phyloP scores from a whole-genome alignment of 2,329 filamentous ascomycete genomes.

The Colletotrichum australisinense region DNA sequence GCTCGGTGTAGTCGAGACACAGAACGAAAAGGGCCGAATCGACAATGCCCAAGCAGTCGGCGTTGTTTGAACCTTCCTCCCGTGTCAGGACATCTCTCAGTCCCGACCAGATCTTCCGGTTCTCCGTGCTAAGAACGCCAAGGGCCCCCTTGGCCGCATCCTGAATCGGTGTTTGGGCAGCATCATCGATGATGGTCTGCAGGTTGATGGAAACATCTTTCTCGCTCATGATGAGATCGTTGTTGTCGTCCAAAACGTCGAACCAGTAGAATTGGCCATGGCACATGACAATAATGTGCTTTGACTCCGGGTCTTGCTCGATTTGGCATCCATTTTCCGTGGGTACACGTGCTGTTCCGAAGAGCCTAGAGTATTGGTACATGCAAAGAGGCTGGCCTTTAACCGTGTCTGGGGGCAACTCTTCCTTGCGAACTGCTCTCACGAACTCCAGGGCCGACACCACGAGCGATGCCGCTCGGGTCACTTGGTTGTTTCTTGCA shows the following conservation, averaged over 20 bases:
- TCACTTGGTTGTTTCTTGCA: conserved; percentile 95
- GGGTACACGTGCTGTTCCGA: conserved; percentile 93
- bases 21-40: conserved; percentile 94
- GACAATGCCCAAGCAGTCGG: conserved; percentile 94
- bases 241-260: conserved; percentile 93
- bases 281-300: conserved; percentile 92
- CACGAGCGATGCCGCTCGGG: conserved; percentile 89
- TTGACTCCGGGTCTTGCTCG: conserved; percentile 91
- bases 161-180: conserved; percentile 87
- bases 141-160: conserved; percentile 95
- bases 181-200: conserved; percentile 92
- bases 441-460: conserved; percentile 93
- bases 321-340: conserved; percentile 97
- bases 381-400: conserved; percentile 91
- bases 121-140: conserved; percentile 95
- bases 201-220: conserved; percentile 93
- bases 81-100: conserved; percentile 87
- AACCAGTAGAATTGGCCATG: conserved; percentile 99
- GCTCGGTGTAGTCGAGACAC: conserved; percentile 93
- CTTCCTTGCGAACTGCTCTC: conserved; percentile 90
- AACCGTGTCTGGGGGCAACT: conserved; percentile 88
- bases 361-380: conserved; percentile 97
- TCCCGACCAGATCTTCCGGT: conserved; percentile 95
- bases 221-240: conserved; percentile 96
- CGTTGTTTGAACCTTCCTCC: conserved; percentile 91